Evolutionary conservation across 768 basidiomycete genomes (phyloP).

Genomic region (Russula abietina): DNA sequence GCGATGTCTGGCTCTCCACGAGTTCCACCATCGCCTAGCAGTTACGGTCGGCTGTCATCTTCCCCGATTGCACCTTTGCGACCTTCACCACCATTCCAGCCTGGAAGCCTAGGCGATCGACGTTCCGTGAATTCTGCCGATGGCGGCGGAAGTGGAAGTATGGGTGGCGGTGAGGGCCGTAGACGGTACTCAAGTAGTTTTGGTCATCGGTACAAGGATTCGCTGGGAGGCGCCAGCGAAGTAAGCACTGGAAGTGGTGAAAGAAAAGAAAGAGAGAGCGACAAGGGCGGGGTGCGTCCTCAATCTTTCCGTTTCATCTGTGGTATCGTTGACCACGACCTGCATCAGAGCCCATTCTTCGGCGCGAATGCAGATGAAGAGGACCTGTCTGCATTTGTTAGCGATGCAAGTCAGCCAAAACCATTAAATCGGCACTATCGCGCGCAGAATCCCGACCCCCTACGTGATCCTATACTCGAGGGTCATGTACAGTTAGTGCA

Average conservation of each 20-base stretch:
- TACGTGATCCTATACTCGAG: conserved; percentile 15
- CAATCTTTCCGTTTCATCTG: not conserved
- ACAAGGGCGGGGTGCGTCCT: conserved; percentile 19
- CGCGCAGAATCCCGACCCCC: conserved; percentile 22
- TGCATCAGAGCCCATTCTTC: conserved; percentile 37
- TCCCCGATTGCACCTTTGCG: conserved; percentile 35
- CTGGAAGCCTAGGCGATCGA: conserved; percentile 40
- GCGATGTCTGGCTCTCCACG: conserved; percentile 36
- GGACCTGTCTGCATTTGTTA: conserved; percentile 71
- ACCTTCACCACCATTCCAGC: conserved; percentile 37
- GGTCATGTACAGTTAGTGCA: conserved; percentile 4
- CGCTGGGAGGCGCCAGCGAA: conserved; percentile 35
- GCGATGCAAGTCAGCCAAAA: conserved; percentile 66
- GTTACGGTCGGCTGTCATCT: conserved; percentile 29
- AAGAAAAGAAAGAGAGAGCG: conserved; percentile 27
- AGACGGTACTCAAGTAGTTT: conserved; percentile 78
- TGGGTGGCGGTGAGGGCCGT: conserved; percentile 29
- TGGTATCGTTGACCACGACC: conserved; percentile 6
- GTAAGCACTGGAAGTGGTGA: conserved; percentile 38
- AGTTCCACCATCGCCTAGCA: conserved; percentile 37
- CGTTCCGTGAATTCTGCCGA: conserved; percentile 34
- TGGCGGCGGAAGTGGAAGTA: conserved; percentile 17
- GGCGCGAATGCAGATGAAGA: conserved; percentile 59
- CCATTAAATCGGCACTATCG: conserved; percentile 39
- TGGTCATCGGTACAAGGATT: conserved; percentile 56